Percentiles rank a stretch among this genome's conserved stretches.
Conservation (phyloP, 164 flowering plant species). For the Akebia trifoliata region DNA sequence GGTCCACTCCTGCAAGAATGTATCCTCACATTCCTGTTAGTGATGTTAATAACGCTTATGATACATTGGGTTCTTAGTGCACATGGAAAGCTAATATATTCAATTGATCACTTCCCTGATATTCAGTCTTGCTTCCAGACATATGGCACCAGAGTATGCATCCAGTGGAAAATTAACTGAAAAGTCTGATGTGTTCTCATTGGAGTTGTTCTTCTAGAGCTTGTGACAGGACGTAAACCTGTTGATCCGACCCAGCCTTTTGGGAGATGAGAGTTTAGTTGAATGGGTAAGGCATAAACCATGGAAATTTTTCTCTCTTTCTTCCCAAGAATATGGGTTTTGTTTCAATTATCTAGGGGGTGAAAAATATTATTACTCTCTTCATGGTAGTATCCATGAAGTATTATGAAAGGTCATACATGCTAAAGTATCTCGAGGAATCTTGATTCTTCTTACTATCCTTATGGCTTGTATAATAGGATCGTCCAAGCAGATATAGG, state of each 20-base stretch:
- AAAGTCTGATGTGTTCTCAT: constrained; percentile 75
- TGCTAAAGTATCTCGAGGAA: too few relatives aligned
- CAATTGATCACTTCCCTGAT: constrained; percentile 1
- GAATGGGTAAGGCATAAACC: constrained; percentile 56
- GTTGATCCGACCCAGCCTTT: constrained; percentile 50
- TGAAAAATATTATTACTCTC: too few relatives aligned
- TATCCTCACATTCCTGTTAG: too few relatives aligned
- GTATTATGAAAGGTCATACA: too few relatives aligned
- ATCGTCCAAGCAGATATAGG: too few relatives aligned
- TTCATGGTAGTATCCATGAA: too few relatives aligned
- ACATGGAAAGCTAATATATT: background rate
- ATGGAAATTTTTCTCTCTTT: background rate
- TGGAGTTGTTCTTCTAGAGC: constrained; percentile 76
- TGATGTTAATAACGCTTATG: too few relatives aligned
- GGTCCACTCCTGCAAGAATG: too few relatives aligned
- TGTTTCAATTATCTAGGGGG: background rate
- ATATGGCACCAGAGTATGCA: constrained; percentile 83
- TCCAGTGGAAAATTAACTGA: constrained; percentile 77
- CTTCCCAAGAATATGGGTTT: background rate
- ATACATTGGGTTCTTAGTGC: background rate
- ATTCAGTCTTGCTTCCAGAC: constrained; percentile 33
- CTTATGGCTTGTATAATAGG: too few relatives aligned
- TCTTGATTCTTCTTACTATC: too few relatives aligned
- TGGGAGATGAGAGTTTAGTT: constrained; percentile 64
- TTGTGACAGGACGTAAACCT: constrained; percentile 69